Evolutionary conservation across 192 early-diverging fungal genomes (phyloP).

Genomic region (Coemansia sp.): DNA sequence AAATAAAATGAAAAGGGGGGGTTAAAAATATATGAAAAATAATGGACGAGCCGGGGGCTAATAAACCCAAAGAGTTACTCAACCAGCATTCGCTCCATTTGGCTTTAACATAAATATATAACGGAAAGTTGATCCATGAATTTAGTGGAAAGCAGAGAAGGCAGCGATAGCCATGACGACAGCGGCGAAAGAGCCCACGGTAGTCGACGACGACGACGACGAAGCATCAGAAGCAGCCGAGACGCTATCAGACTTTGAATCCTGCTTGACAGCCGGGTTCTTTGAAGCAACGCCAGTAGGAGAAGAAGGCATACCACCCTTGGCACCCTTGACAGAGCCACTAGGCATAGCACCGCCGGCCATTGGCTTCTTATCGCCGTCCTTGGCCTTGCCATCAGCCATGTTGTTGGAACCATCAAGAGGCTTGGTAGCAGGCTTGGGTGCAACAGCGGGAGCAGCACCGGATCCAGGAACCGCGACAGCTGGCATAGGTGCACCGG

Average conservation of each 20-base stretch:
- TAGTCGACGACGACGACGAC: background rate
- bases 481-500: slow-evolving; percentile 7
- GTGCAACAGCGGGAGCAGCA: slow-evolving; percentile 13
- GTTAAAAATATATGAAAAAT: no score
- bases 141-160: slow-evolving; percentile 36
- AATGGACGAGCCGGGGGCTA: no score
- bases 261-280: slow-evolving; percentile 23
- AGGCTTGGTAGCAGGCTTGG: slow-evolving; percentile 3
- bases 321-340: slow-evolving; percentile 3
- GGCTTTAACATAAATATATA: no score
- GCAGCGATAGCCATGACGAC: slow-evolving; percentile 32
- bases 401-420: slow-evolving; percentile 7
- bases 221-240: slow-evolving; percentile 19
- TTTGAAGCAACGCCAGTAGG: slow-evolving; percentile 9
- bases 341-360: background rate
- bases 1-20: no score
- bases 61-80: no score
- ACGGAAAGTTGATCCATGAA: no score
- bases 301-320: background rate
- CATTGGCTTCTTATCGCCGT: slow-evolving; percentile 7
- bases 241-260: slow-evolving; percentile 5
- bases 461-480: slow-evolving; percentile 14
- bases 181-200: slow-evolving; percentile 23
- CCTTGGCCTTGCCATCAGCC: slow-evolving; percentile 1
- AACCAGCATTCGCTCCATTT: no score